These are phyloP conservation scores for Abortiporus biennis DNA, from an alignment of 1,284 basidiomycete genomes.

Conservation along the genomic window DNA sequence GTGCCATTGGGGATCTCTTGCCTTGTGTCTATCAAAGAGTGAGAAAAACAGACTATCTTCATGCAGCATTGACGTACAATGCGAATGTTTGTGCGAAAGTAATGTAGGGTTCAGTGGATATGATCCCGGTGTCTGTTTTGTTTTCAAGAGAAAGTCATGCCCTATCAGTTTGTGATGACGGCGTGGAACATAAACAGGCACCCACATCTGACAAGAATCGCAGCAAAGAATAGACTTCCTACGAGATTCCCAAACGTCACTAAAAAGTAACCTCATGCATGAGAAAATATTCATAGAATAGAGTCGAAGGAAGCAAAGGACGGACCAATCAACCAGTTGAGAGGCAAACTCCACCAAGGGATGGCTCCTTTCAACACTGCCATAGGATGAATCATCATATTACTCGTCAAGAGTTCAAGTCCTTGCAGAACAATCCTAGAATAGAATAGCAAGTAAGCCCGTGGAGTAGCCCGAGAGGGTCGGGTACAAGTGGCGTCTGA, in stretches of 20 bases:
- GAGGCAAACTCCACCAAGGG: conserved; percentile 61
- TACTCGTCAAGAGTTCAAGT: conserved; percentile 66
- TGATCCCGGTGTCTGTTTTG: conserved; percentile 41
- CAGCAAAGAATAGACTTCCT: conserved; percentile 69
- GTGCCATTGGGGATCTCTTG: conserved; percentile 59
- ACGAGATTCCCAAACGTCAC: conserved; percentile 68
- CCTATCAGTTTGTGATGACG: too few relatives aligned
- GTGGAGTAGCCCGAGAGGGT: conserved; percentile 4
- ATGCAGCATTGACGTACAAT: conserved; percentile 32
- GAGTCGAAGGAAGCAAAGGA: neutral
- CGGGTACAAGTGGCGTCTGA: neutral
- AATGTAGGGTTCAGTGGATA: conserved; percentile 52
- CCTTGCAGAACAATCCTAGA: conserved; percentile 67
- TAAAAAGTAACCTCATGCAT: conserved; percentile 24
- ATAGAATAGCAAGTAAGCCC: conserved; percentile 2
- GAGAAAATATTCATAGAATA: too few relatives aligned
- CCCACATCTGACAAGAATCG: conserved; percentile 60
- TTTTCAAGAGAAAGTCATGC: too few relatives aligned
- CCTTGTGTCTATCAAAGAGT: conserved; percentile 43
- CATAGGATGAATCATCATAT: conserved; percentile 76
- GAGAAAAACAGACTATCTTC: conserved; percentile 1
- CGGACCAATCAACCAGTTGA: conserved; percentile 65
- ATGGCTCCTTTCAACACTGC: conserved; percentile 51
- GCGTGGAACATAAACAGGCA: too few relatives aligned
- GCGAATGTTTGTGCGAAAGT: conserved; percentile 46